Evolutionary conservation across 2,329 filamentous ascomycete genomes (phyloP).

Genomic region (Pseudogymnoascus sp.): DNA sequence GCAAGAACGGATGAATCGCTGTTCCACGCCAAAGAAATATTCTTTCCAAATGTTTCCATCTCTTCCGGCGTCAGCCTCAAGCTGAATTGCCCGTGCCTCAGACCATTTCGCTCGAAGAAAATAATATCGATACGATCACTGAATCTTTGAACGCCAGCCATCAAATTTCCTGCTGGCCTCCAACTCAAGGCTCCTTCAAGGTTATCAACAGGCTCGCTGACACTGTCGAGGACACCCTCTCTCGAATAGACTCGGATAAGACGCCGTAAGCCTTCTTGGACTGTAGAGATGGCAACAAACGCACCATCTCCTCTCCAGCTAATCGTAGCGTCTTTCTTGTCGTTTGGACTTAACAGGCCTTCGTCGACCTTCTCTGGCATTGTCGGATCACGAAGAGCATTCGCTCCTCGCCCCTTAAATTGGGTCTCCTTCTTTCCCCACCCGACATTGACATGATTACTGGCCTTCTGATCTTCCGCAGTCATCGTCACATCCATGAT

Average conservation of each 20-base stretch:
- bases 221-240: constrained; percentile 84
- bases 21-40: constrained; percentile 75
- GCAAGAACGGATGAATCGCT: constrained; percentile 85
- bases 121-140: constrained; percentile 65
- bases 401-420: constrained; percentile 85
- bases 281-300: constrained; percentile 76
- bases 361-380: constrained; percentile 88
- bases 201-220: constrained; percentile 88
- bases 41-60: constrained; percentile 43
- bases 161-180: constrained; percentile 82
- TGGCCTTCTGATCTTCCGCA: constrained; percentile 72
- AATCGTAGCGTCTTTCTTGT: constrained; percentile 64
- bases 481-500: constrained; percentile 68
- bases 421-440: constrained; percentile 99
- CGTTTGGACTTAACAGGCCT: constrained; percentile 65
- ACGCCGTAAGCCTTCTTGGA: constrained; percentile 62
- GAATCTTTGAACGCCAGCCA: constrained; percentile 76
- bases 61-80: constrained; percentile 59
- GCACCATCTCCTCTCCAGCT: constrained; percentile 94
- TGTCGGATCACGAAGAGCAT: constrained; percentile 82
- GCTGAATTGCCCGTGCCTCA: constrained; percentile 92
- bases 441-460: constrained; percentile 88
- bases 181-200: constrained; percentile 84
- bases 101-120: constrained; percentile 95
- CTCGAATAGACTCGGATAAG: constrained; percentile 85